phyloP scores from a whole-genome alignment of 306 rosid genomes.

The Spatholobus suberectus region DNA sequence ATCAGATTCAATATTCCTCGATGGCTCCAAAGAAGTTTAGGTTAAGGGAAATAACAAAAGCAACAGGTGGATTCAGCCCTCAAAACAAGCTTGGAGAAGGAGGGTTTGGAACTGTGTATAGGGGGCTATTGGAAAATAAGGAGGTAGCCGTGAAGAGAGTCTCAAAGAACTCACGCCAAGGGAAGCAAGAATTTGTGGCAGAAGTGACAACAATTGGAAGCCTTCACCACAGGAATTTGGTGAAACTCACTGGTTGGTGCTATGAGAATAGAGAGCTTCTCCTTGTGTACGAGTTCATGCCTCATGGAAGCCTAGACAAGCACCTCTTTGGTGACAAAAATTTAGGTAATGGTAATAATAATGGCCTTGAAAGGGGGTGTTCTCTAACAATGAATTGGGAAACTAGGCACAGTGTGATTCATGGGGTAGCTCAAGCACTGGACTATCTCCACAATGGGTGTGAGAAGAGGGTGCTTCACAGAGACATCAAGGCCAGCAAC shows the following conservation, averaged over 20 bases:
- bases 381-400: conserved; percentile 53
- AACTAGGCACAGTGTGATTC: conserved; percentile 53
- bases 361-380: background rate
- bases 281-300: conserved; percentile 88
- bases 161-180: conserved; percentile 72
- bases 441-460: conserved; percentile 82
- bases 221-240: conserved; percentile 77
- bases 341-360: background rate
- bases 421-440: conserved; percentile 74
- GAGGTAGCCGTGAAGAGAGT: conserved; percentile 79
- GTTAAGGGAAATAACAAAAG: conserved; percentile 55
- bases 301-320: conserved; percentile 75
- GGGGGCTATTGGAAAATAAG: conserved; percentile 55
- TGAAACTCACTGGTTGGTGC: conserved; percentile 86
- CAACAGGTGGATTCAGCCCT: conserved; percentile 65
- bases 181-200: conserved; percentile 80
- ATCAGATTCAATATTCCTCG: conserved; percentile 60
- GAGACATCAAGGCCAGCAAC: conserved; percentile 81
- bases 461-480: conserved; percentile 70
- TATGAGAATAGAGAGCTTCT: conserved; percentile 74
- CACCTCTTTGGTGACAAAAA: conserved; percentile 41
- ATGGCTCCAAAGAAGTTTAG: conserved; percentile 60
- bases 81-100: conserved; percentile 81
- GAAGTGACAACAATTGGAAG: conserved; percentile 87
- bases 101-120: conserved; percentile 84